These are phyloP conservation scores for Alternaria panax DNA, from an alignment of 2,329 filamentous ascomycete genomes.

Conservation along the genomic window DNA sequence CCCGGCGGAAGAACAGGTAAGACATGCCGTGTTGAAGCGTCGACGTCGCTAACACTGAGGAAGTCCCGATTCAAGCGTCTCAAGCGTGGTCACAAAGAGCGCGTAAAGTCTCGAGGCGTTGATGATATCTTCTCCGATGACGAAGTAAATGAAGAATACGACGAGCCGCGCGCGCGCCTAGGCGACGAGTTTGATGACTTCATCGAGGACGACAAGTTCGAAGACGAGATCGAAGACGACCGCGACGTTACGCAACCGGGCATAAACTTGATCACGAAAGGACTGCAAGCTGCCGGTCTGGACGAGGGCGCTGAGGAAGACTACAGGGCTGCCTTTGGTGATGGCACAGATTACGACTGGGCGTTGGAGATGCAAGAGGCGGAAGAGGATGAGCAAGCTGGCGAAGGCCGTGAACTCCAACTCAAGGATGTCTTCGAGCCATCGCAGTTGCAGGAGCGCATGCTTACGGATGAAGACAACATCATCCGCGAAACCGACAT, in stretches of 20 bases:
- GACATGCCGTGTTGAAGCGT: conserved; percentile 2
- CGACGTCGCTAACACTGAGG: conserved; percentile 24
- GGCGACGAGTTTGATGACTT: conserved; percentile 69
- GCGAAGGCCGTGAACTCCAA: conserved; percentile 84
- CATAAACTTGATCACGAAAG: conserved; percentile 71
- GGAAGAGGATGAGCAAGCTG: conserved; percentile 76
- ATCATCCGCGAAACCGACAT: conserved; percentile 86
- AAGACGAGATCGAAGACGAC: conserved; percentile 83
- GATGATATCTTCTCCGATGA: conserved; percentile 96
- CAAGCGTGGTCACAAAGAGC: conserved; percentile 85
- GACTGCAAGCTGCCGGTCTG: conserved; percentile 81
- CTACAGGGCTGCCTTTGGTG: conserved; percentile 94
- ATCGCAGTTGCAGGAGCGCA: conserved; percentile 89
- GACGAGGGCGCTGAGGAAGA: conserved; percentile 94
- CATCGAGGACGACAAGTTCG: conserved; percentile 89
- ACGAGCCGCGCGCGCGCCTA: conserved; percentile 48
- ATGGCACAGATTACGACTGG: conserved; percentile 95
- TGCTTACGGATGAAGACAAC: conserved; percentile 95
- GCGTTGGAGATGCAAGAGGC: conserved; percentile 88
- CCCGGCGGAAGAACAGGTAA: conserved; percentile 73
- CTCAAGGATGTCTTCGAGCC: conserved; percentile 99
- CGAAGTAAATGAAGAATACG: conserved; percentile 71
- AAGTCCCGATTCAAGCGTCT: conserved; percentile 95
- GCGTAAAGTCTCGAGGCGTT: conserved; percentile 72
- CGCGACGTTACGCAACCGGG: conserved; percentile 85